These are phyloP conservation scores for Lactarius indigo DNA, from an alignment of 768 basidiomycete species.

Conservation along the genomic window DNA sequence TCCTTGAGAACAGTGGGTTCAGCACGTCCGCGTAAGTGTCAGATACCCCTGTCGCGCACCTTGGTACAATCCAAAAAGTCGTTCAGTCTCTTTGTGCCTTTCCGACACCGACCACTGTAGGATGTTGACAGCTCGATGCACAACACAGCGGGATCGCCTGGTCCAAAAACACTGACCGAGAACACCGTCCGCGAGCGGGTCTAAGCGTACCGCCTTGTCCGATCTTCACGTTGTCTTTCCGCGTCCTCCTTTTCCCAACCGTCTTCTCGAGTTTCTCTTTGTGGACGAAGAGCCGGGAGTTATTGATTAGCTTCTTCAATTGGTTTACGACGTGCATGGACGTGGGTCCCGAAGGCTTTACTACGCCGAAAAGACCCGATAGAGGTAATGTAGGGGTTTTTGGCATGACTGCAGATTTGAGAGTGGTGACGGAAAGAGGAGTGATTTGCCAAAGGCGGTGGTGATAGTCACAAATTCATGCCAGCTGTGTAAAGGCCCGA, in stretches of 20 bases:
- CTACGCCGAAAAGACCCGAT: slow-evolving; percentile 81
- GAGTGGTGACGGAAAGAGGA: background rate
- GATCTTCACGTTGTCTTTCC: slow-evolving; percentile 61
- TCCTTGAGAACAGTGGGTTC: slow-evolving; percentile 48
- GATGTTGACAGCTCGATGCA: slow-evolving; percentile 7
- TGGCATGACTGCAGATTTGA: slow-evolving; percentile 6
- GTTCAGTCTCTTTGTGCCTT: slow-evolving; percentile 82
- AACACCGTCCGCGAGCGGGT: slow-evolving; percentile 95
- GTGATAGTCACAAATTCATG: background rate
- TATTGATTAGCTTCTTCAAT: slow-evolving; percentile 72
- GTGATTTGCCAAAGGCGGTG: background rate
- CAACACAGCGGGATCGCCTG: background rate
- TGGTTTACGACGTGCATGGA: slow-evolving; percentile 89
- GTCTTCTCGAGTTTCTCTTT: slow-evolving; percentile 51
- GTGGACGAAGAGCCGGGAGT: slow-evolving; percentile 76
- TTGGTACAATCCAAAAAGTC: slow-evolving; percentile 88
- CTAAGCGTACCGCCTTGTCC: slow-evolving; percentile 96
- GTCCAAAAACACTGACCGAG: slow-evolving; percentile 54
- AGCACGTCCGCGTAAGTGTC: background rate
- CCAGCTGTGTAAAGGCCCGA: too few species aligned
- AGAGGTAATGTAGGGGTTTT: slow-evolving; percentile 50
- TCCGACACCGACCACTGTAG: slow-evolving; percentile 80
- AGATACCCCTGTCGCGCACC: too few species aligned
- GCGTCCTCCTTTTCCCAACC: slow-evolving; percentile 43
- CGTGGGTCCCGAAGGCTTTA: slow-evolving; percentile 89